phyloP scores from a whole-genome alignment of 2,329 filamentous ascomycete genomes.

The Alternaria conjuncta region DNA sequence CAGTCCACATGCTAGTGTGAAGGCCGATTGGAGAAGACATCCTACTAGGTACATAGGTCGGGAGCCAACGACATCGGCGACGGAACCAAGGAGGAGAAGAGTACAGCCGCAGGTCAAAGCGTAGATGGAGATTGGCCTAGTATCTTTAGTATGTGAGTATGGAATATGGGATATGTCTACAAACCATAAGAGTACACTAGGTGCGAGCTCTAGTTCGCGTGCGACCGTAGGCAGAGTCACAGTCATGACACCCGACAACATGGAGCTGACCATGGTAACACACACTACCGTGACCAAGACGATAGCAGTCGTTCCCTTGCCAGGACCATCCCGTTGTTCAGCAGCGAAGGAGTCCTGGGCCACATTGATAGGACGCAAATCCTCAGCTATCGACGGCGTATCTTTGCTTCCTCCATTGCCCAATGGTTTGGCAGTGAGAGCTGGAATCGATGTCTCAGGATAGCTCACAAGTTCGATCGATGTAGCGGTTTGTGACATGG shows the following conservation, averaged over 20 bases:
- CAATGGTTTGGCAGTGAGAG: slow-evolving; percentile 9
- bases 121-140: slow-evolving; percentile 48
- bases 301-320: slow-evolving; percentile 32
- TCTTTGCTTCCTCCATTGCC: slow-evolving; percentile 1
- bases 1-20: slow-evolving; percentile 56
- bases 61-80: slow-evolving; percentile 60
- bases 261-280: slow-evolving; percentile 32
- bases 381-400: slow-evolving; percentile 6
- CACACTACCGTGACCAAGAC: slow-evolving; percentile 6
- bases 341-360: slow-evolving; percentile 16
- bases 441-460: slow-evolving; percentile 11
- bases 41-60: slow-evolving; percentile 56
- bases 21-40: slow-evolving; percentile 52
- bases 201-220: slow-evolving; percentile 30
- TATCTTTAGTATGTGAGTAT: slow-evolving; percentile 1
- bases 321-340: slow-evolving; percentile 20
- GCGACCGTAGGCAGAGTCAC: slow-evolving; percentile 54
- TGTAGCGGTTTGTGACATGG: slow-evolving; percentile 35
- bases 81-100: slow-evolving; percentile 58
- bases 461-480: slow-evolving; percentile 34
- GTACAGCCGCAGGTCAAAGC: slow-evolving; percentile 57
- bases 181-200: slow-evolving; percentile 39
- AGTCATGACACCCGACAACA: slow-evolving; percentile 49
- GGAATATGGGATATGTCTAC: neutral
- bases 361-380: slow-evolving; percentile 19